A percentile compares a stretch with the other conserved stretches of the same genome.
phyloP scores from a whole-genome alignment of 2,329 filamentous ascomycete species.

The Fusarium torreyae region DNA sequence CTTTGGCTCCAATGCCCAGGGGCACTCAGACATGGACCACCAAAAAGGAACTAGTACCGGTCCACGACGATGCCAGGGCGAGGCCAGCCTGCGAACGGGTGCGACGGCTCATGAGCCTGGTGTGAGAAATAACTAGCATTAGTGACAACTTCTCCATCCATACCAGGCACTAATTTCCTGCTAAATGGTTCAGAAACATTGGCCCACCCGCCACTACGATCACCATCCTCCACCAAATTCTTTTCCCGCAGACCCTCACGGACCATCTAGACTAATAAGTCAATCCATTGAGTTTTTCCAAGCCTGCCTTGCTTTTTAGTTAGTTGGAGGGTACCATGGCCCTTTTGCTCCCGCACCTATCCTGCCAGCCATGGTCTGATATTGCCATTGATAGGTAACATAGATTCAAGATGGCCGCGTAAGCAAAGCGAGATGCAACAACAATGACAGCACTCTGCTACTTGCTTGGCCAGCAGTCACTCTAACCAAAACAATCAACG shows the following conservation, averaged over 20 bases:
- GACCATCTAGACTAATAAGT: slow-evolving; percentile 10
- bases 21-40: slow-evolving; percentile 39
- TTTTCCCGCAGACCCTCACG: slow-evolving; percentile 16
- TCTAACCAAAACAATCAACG: slow-evolving; percentile 31
- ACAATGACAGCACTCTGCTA: slow-evolving; percentile 28
- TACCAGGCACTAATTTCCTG: slow-evolving; percentile 38
- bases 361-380: slow-evolving; percentile 13
- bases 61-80: slow-evolving; percentile 27
- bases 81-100: slow-evolving; percentile 35
- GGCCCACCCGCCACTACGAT: slow-evolving; percentile 19
- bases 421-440: slow-evolving; percentile 22
- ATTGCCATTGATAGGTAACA: neutral
- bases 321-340: neutral
- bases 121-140: slow-evolving; percentile 33
- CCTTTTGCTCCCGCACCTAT: neutral
- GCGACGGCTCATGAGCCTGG: slow-evolving; percentile 21
- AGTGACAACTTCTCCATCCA: slow-evolving; percentile 29
- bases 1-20: slow-evolving; percentile 36
- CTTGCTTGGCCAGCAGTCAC: slow-evolving; percentile 31
- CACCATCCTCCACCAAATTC: slow-evolving; percentile 11
- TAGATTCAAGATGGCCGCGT: slow-evolving; percentile 16
- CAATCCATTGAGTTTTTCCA: slow-evolving; percentile 29
- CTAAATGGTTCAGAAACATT: slow-evolving; percentile 41
- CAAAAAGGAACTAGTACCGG: slow-evolving; percentile 38
- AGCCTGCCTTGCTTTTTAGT: neutral